Conservation (phyloP, 306 rosid genomes). For the Citrullus colocynthis region DNA sequence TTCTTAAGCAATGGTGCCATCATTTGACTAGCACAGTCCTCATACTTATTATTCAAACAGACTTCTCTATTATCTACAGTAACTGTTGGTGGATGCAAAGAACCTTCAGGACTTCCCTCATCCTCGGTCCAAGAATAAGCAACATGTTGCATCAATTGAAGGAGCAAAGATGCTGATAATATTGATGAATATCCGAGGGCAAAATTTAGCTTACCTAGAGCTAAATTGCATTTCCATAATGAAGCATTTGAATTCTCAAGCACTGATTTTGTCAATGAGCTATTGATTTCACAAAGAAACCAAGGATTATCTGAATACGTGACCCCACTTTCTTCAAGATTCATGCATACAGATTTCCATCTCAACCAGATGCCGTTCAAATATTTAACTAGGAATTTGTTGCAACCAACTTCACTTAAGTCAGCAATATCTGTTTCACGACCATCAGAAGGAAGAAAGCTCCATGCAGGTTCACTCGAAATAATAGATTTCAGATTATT, state of each 20-base stretch:
- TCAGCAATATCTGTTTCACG: slow-evolving; percentile 4
- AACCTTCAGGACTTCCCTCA: slow-evolving; percentile 16
- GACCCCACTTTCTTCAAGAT: slow-evolving; percentile 33
- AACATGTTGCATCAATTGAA: slow-evolving; percentile 43
- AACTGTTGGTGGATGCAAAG: slow-evolving; percentile 15
- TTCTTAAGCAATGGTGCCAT: slow-evolving; percentile 34
- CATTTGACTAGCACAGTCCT: slow-evolving; percentile 26
- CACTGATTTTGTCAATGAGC: slow-evolving; percentile 33
- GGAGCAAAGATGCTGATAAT: slow-evolving; percentile 40
- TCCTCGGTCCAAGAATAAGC: slow-evolving; percentile 27
- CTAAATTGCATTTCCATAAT: slow-evolving; percentile 46
- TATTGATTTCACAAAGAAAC: slow-evolving; percentile 46
- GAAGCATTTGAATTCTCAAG: slow-evolving; percentile 28
- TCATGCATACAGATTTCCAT: slow-evolving; percentile 43
- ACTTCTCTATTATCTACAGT: slow-evolving; percentile 16
- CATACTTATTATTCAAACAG: slow-evolving; percentile 26
- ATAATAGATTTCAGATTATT: slow-evolving; percentile 37
- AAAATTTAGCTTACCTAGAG: slow-evolving; percentile 66
- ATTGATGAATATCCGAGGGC: slow-evolving; percentile 46
- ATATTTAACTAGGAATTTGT: slow-evolving; percentile 23
- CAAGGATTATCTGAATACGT: slow-evolving; percentile 54
- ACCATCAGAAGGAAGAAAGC: slow-evolving; percentile 33
- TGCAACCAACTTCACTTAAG: slow-evolving; percentile 29
- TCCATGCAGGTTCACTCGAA: slow-evolving; percentile 53
- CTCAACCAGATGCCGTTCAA: slow-evolving; percentile 42